Conservation (phyloP, 2,329 filamentous ascomycete species). For the Westerdykella ornata region DNA sequence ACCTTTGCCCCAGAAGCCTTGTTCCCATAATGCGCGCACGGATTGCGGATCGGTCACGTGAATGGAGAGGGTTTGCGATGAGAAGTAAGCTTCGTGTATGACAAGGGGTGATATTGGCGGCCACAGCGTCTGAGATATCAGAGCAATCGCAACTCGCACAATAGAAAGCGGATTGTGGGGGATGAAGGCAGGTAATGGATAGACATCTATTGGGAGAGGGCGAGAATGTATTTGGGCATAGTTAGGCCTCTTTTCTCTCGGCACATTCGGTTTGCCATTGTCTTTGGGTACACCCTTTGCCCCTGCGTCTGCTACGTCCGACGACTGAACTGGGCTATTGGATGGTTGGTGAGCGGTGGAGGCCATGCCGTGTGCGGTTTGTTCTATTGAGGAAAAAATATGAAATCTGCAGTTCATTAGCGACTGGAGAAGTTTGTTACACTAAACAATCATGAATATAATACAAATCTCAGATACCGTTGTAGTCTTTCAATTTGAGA, state of each 20-base stretch:
- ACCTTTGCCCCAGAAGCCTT: conserved; percentile 96
- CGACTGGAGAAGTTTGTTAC: neutral
- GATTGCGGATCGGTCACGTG: conserved; percentile 72
- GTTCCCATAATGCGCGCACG: conserved; percentile 82
- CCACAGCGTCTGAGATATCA: conserved; percentile 64
- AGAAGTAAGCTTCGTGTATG: conserved; percentile 70
- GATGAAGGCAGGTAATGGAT: conserved; percentile 80
- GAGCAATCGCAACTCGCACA: conserved; percentile 69
- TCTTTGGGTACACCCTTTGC: neutral
- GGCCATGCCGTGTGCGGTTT: neutral
- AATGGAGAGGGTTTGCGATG: conserved; percentile 71
- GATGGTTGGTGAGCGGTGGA: neutral
- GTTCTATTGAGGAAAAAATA: neutral
- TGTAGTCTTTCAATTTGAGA: conserved; percentile 33
- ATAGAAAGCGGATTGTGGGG: conserved; percentile 89
- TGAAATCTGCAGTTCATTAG: neutral
- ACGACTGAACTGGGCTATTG: neutral
- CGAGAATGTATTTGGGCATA: conserved; percentile 72
- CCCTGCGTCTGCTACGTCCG: neutral
- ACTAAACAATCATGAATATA: neutral
- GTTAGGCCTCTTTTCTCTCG: conserved; percentile 44
- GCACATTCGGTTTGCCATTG: conserved; percentile 3
- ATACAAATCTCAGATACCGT: conserved; percentile 32
- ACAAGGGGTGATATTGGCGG: conserved; percentile 59
- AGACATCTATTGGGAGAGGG: conserved; percentile 71